Evolutionary conservation across 2,329 filamentous ascomycete genomes (phyloP), one percentile per base, ranked within the genome.

Genomic region (Mycosphaerella sp.): DNA sequence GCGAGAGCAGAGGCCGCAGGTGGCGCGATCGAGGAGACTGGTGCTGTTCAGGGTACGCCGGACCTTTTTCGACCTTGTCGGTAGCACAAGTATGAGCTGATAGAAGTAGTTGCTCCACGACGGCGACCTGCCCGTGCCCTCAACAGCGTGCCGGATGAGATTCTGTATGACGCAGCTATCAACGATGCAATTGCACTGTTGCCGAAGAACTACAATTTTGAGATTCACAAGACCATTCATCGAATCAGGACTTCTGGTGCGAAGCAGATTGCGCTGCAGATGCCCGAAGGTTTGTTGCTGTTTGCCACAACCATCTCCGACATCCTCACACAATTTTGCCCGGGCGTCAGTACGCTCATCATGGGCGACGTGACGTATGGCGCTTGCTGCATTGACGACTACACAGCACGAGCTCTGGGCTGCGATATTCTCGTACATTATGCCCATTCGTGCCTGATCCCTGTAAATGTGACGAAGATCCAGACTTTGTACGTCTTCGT

Each of bases 341-440:
- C 89, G 0, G 89, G 87, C 1, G 85, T 86, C 36, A 88, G 94
- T 68, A 97, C 91, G 1, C 77, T 97, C 48, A 98, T 98, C 69
- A 98, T 98, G 93, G 93, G 93, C 55, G 93, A 98, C 68, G 93
- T 98, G 39, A 98, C 93, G 1, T 98, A 98, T 68, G 93, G 93
- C 57, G 93, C 93, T 17, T 98, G 93, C 75, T 98, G 93, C 67
- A 96, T 98, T 62, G 93, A 98, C 68, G 93, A 98, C 72, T 98
- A 94, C 72, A 98, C 93, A 0, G 94, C 93, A 1, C 79, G 91
- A 40, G 93, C 94, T 0, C 79, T 98, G 17, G 93, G 89, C 1
- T 98, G 93, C 68, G 93, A 98, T 62, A 75, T 98, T 6, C 77
- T 98, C 8, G 87, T 98, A 1, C 93, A 98, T 72, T 98, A 98